Evolutionary conservation across 2,329 filamentous ascomycete species (phyloP), one percentile per base, ranked within the genome.

Genomic region (Calycina marina): DNA sequence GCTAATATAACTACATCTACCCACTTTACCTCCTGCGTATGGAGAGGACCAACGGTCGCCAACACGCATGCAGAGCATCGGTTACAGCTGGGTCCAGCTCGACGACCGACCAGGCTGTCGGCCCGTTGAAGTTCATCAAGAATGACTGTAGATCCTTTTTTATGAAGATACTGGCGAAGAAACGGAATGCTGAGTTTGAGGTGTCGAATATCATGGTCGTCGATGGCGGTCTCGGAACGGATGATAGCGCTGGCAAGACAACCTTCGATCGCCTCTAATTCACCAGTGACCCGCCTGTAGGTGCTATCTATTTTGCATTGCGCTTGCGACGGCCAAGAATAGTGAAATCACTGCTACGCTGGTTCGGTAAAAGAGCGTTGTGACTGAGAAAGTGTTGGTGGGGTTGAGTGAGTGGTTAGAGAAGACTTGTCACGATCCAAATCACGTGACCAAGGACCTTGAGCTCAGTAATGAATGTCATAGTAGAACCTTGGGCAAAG

Each of bases 181-280:
- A 51, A 9, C 57, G 65, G 6, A 46, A 53, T 2, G 42, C 43
- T 3, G 61, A 63, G 1, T 72, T 65, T 60, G 61, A 64, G 38
- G 43, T 72, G 5, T 68, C 63, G 37, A 74, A 72, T 44, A 40
- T 71, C 11, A 68, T 69, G 2, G 53, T 56, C 15, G 42, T 65
- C 12, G 44, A 50, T 38, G 41, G 43, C 14, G 40, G 38, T 3
- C 16, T 31, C 14, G 31, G 31, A 5, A 25, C 11, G n/a, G 22
- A 15, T 14, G 31, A 10, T 14, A 16, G 35, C 16, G 26, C 16
- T 13, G 24, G 17, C 12, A 38, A 31, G 13, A 40, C 36, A 5
- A 32, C 8, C 2, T 43, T 46, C 34, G 40, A 43, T 30, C 35
- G 30, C 12, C 18, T n/a, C n/a, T n/a, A n/a, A n/a, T n/a, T n/a